Percentiles rank a stretch among this genome's conserved stretches.
Conservation (phyloP, 352 stramenopile species). For the Thraustochytrium sp. region DNA sequence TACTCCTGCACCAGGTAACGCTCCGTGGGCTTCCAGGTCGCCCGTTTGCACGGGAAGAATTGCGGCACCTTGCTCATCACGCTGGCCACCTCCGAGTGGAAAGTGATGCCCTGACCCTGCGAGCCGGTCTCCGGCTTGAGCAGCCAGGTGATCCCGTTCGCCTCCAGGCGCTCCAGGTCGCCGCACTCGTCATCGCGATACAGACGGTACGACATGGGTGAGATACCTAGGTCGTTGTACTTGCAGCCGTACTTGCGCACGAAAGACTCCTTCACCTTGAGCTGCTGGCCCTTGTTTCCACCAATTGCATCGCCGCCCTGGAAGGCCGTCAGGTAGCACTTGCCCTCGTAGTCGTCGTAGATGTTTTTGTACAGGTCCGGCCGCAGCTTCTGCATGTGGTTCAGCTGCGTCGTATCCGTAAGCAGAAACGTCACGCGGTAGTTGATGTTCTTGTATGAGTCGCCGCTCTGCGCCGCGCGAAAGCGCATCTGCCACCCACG, state of each 20-base stretch:
- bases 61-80: conserved; percentile 44
- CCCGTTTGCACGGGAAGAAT: conserved; percentile 42
- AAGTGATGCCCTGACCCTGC: conserved; percentile 42
- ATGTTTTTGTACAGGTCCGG: conserved; percentile 45
- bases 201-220: conserved; percentile 39
- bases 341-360: conserved; percentile 44
- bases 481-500: conserved; percentile 45
- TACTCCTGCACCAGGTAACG: conserved; percentile 45
- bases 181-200: conserved; percentile 39
- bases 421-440: conserved; percentile 42
- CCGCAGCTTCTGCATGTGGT: conserved; percentile 40
- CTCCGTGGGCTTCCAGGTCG: conserved; percentile 39
- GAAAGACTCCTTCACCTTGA: conserved; percentile 38
- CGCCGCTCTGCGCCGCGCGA: conserved; percentile 18
- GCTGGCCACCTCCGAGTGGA: conserved; percentile 35
- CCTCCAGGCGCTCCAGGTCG: neutral
- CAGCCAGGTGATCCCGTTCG: conserved; percentile 36
- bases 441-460: conserved; percentile 46
- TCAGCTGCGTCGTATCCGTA: conserved; percentile 44
- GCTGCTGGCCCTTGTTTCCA: conserved; percentile 45
- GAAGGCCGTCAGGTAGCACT: conserved; percentile 40
- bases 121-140: conserved; percentile 44
- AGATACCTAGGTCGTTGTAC: conserved; percentile 43
- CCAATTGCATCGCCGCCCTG: conserved; percentile 41
- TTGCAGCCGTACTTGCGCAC: conserved; percentile 40